Percentiles rank a stretch among this genome's conserved stretches.
phyloP scores from a whole-genome alignment of 495 filamentous ascomycete genomes.

The Cenococcum geophilum region DNA sequence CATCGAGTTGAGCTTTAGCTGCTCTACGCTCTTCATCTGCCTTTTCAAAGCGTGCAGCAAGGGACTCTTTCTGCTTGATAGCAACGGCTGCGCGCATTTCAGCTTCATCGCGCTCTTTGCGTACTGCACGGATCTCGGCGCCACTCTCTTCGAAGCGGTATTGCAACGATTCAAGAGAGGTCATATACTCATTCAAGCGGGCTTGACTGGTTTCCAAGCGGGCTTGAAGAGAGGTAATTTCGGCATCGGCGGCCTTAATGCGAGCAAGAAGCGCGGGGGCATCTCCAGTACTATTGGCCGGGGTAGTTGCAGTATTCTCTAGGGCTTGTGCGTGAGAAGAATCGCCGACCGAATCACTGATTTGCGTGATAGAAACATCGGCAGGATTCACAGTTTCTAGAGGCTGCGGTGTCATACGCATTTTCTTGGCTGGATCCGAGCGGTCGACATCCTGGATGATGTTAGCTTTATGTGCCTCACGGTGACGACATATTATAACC shows the following conservation, averaged over 20 bases:
- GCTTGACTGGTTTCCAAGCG: neutral
- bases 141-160: constrained; percentile 8
- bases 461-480: neutral
- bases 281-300: neutral
- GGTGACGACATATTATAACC: neutral
- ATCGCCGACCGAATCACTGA: constrained; percentile 24
- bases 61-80: neutral
- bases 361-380: constrained; percentile 12
- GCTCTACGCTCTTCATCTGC: constrained; percentile 1
- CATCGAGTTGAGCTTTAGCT: neutral
- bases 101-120: neutral
- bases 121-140: neutral
- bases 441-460: constrained; percentile 9
- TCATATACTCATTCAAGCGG: neutral
- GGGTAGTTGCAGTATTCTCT: neutral
- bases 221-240: neutral
- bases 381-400: neutral
- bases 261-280: neutral
- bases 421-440: constrained; percentile 14
- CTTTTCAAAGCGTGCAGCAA: constrained; percentile 8
- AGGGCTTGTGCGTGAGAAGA: neutral
- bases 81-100: neutral
- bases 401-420: constrained; percentile 23
- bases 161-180: neutral
- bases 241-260: neutral